These are phyloP conservation scores for Oemleria cerasiformis DNA, from an alignment of 306 rosid genomes.

Conservation along the genomic window DNA sequence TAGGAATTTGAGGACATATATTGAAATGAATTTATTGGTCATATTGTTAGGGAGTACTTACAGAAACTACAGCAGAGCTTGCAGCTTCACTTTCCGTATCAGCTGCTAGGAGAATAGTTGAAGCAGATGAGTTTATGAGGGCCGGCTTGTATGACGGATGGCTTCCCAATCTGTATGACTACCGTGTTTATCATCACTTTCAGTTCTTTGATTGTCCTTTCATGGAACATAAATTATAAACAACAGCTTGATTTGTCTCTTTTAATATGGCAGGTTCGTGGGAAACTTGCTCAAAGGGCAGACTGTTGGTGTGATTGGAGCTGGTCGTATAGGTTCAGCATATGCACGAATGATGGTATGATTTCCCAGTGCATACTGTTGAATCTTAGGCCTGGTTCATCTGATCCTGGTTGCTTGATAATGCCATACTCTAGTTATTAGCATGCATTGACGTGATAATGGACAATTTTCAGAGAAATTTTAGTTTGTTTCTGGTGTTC, in stretches of 20 bases:
- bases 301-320: slow-evolving; percentile 98
- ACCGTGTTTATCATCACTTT: slow-evolving; percentile 1
- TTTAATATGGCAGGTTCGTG: slow-evolving; percentile 58
- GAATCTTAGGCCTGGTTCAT: not conserved
- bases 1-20: not conserved
- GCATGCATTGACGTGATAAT: not conserved
- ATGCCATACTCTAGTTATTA: not conserved
- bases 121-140: slow-evolving; percentile 99
- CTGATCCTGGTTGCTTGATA: not conserved
- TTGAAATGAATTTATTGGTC: slow-evolving; percentile 21
- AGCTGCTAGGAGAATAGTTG: slow-evolving; percentile 97
- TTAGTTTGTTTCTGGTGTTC: not conserved
- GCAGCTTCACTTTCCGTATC: slow-evolving; percentile 90
- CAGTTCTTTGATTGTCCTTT: slow-evolving; percentile 9
- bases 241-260: slow-evolving; percentile 13
- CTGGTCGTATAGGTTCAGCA: slow-evolving; percentile 97
- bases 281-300: slow-evolving; percentile 97
- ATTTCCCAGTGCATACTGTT: slow-evolving; percentile 9
- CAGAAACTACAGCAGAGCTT: slow-evolving; percentile 96
- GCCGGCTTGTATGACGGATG: slow-evolving; percentile 95
- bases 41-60: slow-evolving; percentile 82
- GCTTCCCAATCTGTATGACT: slow-evolving; percentile 89
- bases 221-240: not conserved
- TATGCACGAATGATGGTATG: slow-evolving; percentile 99
- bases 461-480: not conserved